These are phyloP conservation scores for Kodamaea leandrae DNA, from an alignment of 805 yeast genomes.

Conservation along the genomic window DNA sequence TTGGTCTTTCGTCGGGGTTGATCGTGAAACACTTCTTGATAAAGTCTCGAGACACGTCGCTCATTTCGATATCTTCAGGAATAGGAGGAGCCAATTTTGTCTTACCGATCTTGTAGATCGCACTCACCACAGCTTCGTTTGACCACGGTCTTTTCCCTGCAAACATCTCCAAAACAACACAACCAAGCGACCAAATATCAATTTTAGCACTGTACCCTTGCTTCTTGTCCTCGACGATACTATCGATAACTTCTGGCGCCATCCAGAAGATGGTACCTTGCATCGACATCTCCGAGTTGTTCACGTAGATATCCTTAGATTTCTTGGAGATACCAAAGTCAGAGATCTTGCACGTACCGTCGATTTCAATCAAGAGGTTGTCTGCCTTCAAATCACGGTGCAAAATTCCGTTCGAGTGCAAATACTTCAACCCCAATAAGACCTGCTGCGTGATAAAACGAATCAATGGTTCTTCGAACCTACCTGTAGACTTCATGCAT, in stretches of 20 bases:
- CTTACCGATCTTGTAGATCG: slow-evolving; percentile 84
- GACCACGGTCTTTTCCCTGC: slow-evolving; percentile 99
- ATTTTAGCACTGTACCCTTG: slow-evolving; percentile 97
- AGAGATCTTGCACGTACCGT: slow-evolving; percentile 92
- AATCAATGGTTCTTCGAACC: slow-evolving; percentile 76
- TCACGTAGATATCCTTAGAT: slow-evolving; percentile 72
- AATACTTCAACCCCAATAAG: slow-evolving; percentile 77
- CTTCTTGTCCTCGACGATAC: slow-evolving; percentile 63
- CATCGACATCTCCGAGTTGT: slow-evolving; percentile 95
- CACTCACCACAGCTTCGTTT: slow-evolving; percentile 90
- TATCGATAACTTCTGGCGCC: slow-evolving; percentile 98
- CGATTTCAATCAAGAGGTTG: slow-evolving; percentile 79
- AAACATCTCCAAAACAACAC: slow-evolving; percentile 96
- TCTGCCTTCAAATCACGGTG: slow-evolving; percentile 97
- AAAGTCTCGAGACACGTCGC: slow-evolving; percentile 65
- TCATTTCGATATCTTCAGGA: slow-evolving; percentile 80
- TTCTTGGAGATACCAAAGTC: slow-evolving; percentile 95
- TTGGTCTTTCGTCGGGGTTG: slow-evolving; percentile 85
- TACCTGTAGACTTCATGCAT: slow-evolving; percentile 76
- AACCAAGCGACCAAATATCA: slow-evolving; percentile 97
- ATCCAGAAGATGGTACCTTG: slow-evolving; percentile 99
- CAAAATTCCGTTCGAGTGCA: slow-evolving; percentile 81
- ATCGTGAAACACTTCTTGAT: slow-evolving; percentile 68
- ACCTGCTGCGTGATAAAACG: slow-evolving; percentile 76
- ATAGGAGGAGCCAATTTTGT: slow-evolving; percentile 92